Percentiles rank a stretch among this genome's conserved stretches.
Evolutionary conservation across 345 rosid genomes (phyloP).

Genomic region (Excoecaria cochinchinensis): DNA sequence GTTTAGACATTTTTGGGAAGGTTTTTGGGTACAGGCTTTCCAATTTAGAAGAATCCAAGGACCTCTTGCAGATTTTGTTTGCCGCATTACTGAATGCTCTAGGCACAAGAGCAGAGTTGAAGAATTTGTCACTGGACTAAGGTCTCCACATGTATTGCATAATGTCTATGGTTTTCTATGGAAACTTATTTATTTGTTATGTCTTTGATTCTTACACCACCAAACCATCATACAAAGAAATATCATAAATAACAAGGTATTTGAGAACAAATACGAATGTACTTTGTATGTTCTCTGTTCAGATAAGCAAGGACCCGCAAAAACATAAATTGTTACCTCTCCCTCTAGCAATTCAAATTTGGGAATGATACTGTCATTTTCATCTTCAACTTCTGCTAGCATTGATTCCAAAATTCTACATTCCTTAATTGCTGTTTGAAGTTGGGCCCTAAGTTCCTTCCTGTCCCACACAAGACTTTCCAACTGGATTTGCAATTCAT

Average conservation of each 20-base stretch:
- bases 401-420: slow-evolving; percentile 49
- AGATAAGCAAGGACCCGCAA: neutral
- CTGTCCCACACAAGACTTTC: slow-evolving; percentile 53
- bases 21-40: too few relatives aligned
- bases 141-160: too few relatives aligned
- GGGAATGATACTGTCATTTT: slow-evolving; percentile 51
- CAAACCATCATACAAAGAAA: neutral
- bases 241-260: neutral
- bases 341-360: slow-evolving; percentile 52
- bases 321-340: slow-evolving; percentile 46
- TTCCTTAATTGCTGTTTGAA: slow-evolving; percentile 49
- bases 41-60: too few relatives aligned
- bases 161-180: neutral
- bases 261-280: neutral
- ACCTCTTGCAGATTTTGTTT: too few relatives aligned
- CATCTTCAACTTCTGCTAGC: slow-evolving; percentile 66
- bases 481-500: slow-evolving; percentile 50
- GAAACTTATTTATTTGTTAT: too few relatives aligned
- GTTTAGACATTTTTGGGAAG: too few relatives aligned
- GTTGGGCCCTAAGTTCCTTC: slow-evolving; percentile 54
- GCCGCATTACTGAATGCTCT: too few relatives aligned
- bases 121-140: too few relatives aligned
- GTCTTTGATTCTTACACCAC: neutral
- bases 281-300: neutral
- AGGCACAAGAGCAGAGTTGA: too few relatives aligned